Percentiles rank a stretch among this genome's conserved stretches.
These are phyloP conservation scores for Pseudonitzschia delicatissima DNA, from an alignment of 108 stramenopile species.

Conservation along the genomic window DNA sequence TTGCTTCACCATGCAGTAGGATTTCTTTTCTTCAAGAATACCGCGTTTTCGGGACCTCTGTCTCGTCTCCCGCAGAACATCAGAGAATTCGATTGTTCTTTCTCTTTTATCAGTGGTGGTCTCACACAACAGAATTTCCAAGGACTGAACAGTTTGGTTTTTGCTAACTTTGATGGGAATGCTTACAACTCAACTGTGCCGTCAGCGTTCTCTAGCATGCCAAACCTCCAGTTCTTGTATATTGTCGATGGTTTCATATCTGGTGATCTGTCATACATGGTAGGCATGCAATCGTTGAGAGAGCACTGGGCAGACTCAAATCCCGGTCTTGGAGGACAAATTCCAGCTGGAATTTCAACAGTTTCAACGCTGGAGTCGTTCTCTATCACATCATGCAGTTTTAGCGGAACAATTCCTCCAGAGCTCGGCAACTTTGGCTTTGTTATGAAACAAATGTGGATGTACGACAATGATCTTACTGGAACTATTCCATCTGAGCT, in stretches of 20 bases:
- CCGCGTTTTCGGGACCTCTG: constrained; percentile 25
- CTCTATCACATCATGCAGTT: constrained; percentile 16
- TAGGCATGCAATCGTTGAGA: constrained; percentile 26
- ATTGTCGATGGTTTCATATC: constrained; percentile 30
- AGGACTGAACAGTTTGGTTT: constrained; percentile 27
- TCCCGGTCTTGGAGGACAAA: constrained; percentile 25
- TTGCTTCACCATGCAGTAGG: constrained; percentile 1
- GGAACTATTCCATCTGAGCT: constrained; percentile 29
- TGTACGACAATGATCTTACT: constrained; percentile 25
- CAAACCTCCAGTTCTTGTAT: constrained; percentile 27
- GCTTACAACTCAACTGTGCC: constrained; percentile 31
- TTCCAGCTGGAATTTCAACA: constrained; percentile 25
- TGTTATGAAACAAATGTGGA: constrained; percentile 30
- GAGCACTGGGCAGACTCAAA: constrained; percentile 38
- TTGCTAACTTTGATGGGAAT: constrained; percentile 22
- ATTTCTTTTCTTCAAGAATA: constrained; percentile 21
- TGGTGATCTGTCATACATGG: constrained; percentile 33
- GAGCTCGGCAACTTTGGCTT: constrained; percentile 21
- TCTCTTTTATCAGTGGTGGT: constrained; percentile 28
- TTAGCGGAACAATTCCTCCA: constrained; percentile 23
- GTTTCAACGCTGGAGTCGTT: constrained; percentile 20
- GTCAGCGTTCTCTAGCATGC: constrained; percentile 13
- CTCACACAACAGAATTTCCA: constrained; percentile 20
- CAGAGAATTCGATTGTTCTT: constrained; percentile 25
- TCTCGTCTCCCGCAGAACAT: constrained; percentile 25